Percentiles rank a stretch among this genome's conserved stretches.
Evolutionary conservation across 371 early-diverging fungal species (phyloP).

Genomic region (Ordospora pajunii): DNA sequence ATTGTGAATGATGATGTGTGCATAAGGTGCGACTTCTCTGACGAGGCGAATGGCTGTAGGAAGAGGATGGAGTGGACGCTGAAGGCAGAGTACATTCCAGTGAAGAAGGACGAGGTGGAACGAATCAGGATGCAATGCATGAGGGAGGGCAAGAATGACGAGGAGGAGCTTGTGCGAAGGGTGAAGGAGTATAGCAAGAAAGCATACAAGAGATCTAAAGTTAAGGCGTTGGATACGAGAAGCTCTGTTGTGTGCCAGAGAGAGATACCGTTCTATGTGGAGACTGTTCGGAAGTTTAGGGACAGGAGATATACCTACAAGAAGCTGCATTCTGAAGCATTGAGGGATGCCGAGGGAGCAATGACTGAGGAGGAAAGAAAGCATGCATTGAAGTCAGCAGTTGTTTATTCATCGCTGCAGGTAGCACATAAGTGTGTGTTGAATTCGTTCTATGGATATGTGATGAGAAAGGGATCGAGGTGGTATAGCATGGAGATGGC

Average conservation of each 20-base stretch:
- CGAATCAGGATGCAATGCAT: constrained; percentile 68
- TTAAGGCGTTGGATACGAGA: constrained; percentile 61
- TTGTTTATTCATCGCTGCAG: constrained; percentile 88
- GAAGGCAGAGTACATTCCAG: constrained; percentile 88
- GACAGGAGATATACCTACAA: constrained; percentile 97
- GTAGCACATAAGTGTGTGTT: constrained; percentile 88
- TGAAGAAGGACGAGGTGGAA: constrained; percentile 75
- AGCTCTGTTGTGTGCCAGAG: constrained; percentile 76
- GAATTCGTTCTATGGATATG: constrained; percentile 98
- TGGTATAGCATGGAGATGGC: constrained; percentile 99
- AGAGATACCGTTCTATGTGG: constrained; percentile 95
- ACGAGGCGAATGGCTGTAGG: constrained; percentile 75
- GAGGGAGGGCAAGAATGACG: constrained; percentile 62
- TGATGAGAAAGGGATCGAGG: constrained; percentile 94
- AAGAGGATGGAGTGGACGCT: constrained; percentile 89
- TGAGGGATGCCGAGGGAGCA: constrained; percentile 70
- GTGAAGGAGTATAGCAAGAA: constrained; percentile 76
- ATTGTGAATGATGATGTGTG: constrained; percentile 79
- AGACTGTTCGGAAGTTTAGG: constrained; percentile 88
- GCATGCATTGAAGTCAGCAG: constrained; percentile 74
- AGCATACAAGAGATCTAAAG: constrained; percentile 73
- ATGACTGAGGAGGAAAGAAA: constrained; percentile 62
- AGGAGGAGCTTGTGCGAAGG: constrained; percentile 68
- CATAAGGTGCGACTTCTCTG: constrained; percentile 84
- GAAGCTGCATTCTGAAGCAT: constrained; percentile 76